Conservation (phyloP, 2,329 filamentous ascomycete genomes). For the Epichloe sibirici region DNA sequence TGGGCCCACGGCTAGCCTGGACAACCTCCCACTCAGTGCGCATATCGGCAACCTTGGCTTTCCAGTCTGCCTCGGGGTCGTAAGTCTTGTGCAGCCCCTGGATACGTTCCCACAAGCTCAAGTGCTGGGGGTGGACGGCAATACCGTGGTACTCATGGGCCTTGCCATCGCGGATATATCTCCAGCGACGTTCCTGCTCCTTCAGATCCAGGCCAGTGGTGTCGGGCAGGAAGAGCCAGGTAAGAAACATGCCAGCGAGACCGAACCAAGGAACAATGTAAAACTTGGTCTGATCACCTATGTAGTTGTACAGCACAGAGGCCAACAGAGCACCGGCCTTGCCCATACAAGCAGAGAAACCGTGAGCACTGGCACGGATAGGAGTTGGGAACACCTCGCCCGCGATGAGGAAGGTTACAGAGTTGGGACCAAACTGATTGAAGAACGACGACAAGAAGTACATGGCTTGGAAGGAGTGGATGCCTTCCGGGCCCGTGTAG, state of each 20-base stretch:
- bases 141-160: constrained; percentile 83
- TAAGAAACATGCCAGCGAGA: constrained; percentile 72
- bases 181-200: constrained; percentile 92
- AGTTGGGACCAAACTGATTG: constrained; percentile 97
- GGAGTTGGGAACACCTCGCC: constrained; percentile 95
- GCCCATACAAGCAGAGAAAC: constrained; percentile 82
- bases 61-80: constrained; percentile 69
- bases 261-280: constrained; percentile 94
- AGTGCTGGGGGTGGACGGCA: constrained; percentile 77
- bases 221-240: constrained; percentile 81
- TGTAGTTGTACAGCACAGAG: constrained; percentile 90
- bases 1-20: constrained; percentile 33
- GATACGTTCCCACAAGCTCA: constrained; percentile 79
- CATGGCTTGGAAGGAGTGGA: constrained; percentile 93
- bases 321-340: constrained; percentile 82
- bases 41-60: constrained; percentile 77
- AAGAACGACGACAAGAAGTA: constrained; percentile 98
- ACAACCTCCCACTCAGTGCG: constrained; percentile 46
- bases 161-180: constrained; percentile 67
- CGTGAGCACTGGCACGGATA: constrained; percentile 85
- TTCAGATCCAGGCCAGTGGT: constrained; percentile 93
- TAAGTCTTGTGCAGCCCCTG: constrained; percentile 71
- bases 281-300: constrained; percentile 73
- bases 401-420: constrained; percentile 89
- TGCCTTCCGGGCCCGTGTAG: constrained; percentile 59